Conservation (phyloP, 371 early-diverging fungal species). For the Rhizomucor miehei region DNA sequence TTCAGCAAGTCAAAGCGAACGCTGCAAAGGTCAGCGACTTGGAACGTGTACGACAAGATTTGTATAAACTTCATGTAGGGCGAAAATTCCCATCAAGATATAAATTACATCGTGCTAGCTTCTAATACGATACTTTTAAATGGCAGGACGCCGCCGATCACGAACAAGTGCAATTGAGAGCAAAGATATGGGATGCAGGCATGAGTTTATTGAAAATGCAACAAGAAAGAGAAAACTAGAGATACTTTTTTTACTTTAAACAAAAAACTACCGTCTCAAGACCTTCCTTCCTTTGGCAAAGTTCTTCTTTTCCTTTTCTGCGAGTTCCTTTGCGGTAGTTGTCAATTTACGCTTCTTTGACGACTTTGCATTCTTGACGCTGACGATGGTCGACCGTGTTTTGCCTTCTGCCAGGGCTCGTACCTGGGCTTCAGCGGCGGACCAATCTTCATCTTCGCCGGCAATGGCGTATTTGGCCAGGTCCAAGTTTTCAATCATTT, state of each 20-base stretch:
- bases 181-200: constrained; percentile 6
- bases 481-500: constrained; percentile 81
- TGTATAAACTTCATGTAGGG: constrained; percentile 18
- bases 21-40: constrained; percentile 10
- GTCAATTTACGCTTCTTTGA: constrained; percentile 60
- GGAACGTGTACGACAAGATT: constrained; percentile 10
- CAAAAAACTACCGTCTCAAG: constrained; percentile 41
- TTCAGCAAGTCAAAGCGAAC: constrained; percentile 4
- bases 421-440: constrained; percentile 58
- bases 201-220: neutral
- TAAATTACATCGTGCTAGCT: neutral
- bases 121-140: neutral
- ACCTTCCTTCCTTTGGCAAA: constrained; percentile 37
- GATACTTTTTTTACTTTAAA: too few relatives aligned
- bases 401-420: constrained; percentile 36
- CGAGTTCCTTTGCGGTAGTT: constrained; percentile 48
- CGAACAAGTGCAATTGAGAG: constrained; percentile 7
- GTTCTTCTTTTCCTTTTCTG: constrained; percentile 48
- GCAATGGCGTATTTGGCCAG: constrained; percentile 72
- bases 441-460: constrained; percentile 74
- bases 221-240: too few relatives aligned
- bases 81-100: neutral
- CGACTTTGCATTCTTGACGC: constrained; percentile 71
- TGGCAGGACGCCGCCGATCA: constrained; percentile 7
- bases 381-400: constrained; percentile 63